Base-by-base conservation (phyloP, 148 eudicot genomes). In the Nyssa sinensis region DNA sequence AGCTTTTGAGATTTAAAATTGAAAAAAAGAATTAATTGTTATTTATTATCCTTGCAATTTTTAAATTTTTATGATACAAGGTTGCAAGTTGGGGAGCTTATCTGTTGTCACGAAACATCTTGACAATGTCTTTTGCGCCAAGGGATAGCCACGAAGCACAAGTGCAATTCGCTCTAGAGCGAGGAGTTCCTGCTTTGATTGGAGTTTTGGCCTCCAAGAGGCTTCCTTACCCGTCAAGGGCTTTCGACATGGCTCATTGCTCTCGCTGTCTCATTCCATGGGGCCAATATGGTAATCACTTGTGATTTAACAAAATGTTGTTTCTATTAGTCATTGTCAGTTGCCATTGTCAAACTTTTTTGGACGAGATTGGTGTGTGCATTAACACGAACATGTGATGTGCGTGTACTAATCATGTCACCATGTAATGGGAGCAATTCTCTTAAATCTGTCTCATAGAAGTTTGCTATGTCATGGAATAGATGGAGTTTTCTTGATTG, bases 201-300 rank as follows among this genome's bases (percentile, higher is more conserved):
- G 97, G 92, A 39, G 86, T 89, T 67, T 62, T 89, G 23, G 86
- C 89, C 34, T 80, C 91, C 65, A 85, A 78, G 33, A 73, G 90
- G 47, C 88, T 92, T n/a, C 97, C 97, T 55, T 92, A 92, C 76
- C 97, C 97, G 0, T 89, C 97, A 0, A 80, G 89, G 69, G 88
- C 92, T 51, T 92, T 89, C 37, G 94, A 92, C 75, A 86, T 89
- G 92, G 97, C 97, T 75, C 97, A 91, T 76, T 91, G 97, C 75
- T 91, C 97, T 39, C 97, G 97, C 67, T 91, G 97, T 73, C 91
- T 91, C 79, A 89, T 91, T 62, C 97, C 97, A 11, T 91, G 97
- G 97, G 88, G 86, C 60, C 82, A 88, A 81, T 72, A 82, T 34
- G 97, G 93, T 90, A 89, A 64, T 14, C 19, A 44, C 51, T 6